These are phyloP conservation scores for Usnea hakonensis DNA, from an alignment of 495 filamentous ascomycete genomes.

Conservation along the genomic window DNA sequence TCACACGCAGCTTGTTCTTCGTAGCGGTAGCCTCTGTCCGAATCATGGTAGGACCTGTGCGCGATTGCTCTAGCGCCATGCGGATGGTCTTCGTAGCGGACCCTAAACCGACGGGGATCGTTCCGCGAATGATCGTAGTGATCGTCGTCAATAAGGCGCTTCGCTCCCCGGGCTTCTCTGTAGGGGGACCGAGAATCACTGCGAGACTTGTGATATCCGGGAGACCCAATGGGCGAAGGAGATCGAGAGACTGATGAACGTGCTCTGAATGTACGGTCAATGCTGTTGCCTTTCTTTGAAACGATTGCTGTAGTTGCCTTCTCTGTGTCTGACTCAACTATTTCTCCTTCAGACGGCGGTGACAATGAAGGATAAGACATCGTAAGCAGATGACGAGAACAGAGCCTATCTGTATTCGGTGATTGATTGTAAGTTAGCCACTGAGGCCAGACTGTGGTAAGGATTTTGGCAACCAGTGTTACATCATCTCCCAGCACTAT, in stretches of 20 bases:
- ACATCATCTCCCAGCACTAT: slow-evolving; percentile 10
- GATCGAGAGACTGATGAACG: slow-evolving; percentile 42
- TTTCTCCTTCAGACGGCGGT: slow-evolving; percentile 72
- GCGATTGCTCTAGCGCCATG: slow-evolving; percentile 37
- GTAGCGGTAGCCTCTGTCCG: slow-evolving; percentile 40
- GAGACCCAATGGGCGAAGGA: slow-evolving; percentile 37
- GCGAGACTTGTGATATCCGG: slow-evolving; percentile 37
- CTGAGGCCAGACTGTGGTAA: slow-evolving; percentile 23
- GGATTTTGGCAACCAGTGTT: slow-evolving; percentile 30
- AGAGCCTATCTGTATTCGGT: slow-evolving; percentile 3
- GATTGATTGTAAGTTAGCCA: slow-evolving; percentile 24
- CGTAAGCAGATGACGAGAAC: slow-evolving; percentile 15
- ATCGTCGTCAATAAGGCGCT: slow-evolving; percentile 63
- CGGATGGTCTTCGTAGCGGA: slow-evolving; percentile 48
- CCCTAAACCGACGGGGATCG: slow-evolving; percentile 52
- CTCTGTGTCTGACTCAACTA: slow-evolving; percentile 66
- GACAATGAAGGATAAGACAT: slow-evolving; percentile 42
- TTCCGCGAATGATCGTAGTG: slow-evolving; percentile 43
- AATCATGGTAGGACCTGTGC: slow-evolving; percentile 53
- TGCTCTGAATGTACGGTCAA: slow-evolving; percentile 66
- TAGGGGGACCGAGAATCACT: slow-evolving; percentile 32
- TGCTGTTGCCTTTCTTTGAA: slow-evolving; percentile 64
- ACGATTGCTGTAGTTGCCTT: slow-evolving; percentile 71
- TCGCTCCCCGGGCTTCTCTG: slow-evolving; percentile 49
- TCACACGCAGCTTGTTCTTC: slow-evolving; percentile 41